Evolutionary conservation across 2,329 filamentous ascomycete genomes (phyloP).

Genomic region (Calycina herbarum): DNA sequence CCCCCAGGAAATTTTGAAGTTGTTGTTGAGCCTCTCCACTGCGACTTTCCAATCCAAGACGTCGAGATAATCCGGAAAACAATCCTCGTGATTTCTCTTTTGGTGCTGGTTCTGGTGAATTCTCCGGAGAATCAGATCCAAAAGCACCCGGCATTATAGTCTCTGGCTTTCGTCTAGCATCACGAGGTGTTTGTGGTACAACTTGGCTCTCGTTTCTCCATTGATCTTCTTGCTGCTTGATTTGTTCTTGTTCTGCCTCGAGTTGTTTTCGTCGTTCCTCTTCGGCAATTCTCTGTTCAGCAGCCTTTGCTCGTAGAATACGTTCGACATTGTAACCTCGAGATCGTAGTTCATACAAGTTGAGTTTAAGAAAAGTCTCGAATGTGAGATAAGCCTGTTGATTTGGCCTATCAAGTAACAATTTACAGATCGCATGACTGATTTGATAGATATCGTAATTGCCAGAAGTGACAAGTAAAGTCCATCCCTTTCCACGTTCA

Average conservation of each 20-base stretch:
- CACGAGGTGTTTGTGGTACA: constrained; percentile 19
- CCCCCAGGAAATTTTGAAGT: constrained; percentile 46
- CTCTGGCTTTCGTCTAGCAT: constrained; percentile 43
- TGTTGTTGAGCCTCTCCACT: constrained; percentile 44
- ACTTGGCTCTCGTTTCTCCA: constrained; percentile 39
- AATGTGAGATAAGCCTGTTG: constrained; percentile 88
- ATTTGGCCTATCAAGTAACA: constrained; percentile 78
- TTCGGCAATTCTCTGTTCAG: constrained; percentile 84
- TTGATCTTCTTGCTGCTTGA: constrained; percentile 58
- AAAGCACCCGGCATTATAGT: constrained; percentile 74
- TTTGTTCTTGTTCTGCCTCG: constrained; percentile 68
- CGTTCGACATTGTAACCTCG: constrained; percentile 97
- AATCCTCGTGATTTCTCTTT: constrained; percentile 47
- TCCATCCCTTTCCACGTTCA: constrained; percentile 54
- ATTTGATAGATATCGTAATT: constrained; percentile 88
- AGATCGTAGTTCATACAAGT: constrained; percentile 75
- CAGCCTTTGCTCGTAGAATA: constrained; percentile 83
- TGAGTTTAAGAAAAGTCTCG: constrained; percentile 85
- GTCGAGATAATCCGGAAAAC: constrained; percentile 65
- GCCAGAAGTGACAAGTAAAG: constrained; percentile 69
- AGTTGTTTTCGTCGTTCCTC: constrained; percentile 74
- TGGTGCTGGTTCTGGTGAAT: constrained; percentile 39
- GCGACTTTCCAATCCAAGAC: constrained; percentile 64
- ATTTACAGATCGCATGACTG: constrained; percentile 78
- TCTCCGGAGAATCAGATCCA: constrained; percentile 59